Evolutionary conservation across 495 filamentous ascomycete genomes (phyloP), one percentile per base, ranked within the genome.

Genomic region (Penicillium coffeae): DNA sequence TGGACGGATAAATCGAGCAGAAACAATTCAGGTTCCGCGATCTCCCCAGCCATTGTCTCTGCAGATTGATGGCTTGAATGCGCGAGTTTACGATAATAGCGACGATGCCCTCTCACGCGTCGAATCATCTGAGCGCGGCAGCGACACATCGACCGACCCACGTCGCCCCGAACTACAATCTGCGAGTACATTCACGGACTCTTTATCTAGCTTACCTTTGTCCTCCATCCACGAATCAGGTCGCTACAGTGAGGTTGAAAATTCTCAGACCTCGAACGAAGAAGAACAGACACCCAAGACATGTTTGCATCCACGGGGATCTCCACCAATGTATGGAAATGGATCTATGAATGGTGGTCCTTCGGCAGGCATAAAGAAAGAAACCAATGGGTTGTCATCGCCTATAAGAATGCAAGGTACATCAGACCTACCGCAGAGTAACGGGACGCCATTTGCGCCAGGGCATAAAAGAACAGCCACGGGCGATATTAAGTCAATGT

Each of bases 391-490:
- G 36, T 51, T 50, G 12, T 38, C 44, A 20, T 48, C 53, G 13
- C 52, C 52, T 7, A 25, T 30, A 6, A 33, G 35, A 33, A 54
- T 55, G 13, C 36, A 45, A 22, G 52, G 38, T 3, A 12, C 43
- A 50, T 42, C 42, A 25, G 42, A 18, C n/a, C 30, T 48, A 21
- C 45, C 40, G 39, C 47, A 51, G n/a, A 38, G 39, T 34, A 40
- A 43, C 15, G 56, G 51, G 32, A 42, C 32, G 18, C 39, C 45
- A 33, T 47, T 51, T 45, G 52, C 45, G 18, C 48, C 52, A 9
- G 64, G 72, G 8, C 73, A 75, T 19, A 88, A 88, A 60, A 73
- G 85, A 52, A 87, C 77, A 63, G 84, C 82, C 10, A 79, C 81
- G 54, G 84, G 85, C 20, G 64, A 78, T 35, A 72, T 84, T 25